Conservation (phyloP, 495 filamentous ascomycete species). For the Pyrenula massariospora region DNA sequence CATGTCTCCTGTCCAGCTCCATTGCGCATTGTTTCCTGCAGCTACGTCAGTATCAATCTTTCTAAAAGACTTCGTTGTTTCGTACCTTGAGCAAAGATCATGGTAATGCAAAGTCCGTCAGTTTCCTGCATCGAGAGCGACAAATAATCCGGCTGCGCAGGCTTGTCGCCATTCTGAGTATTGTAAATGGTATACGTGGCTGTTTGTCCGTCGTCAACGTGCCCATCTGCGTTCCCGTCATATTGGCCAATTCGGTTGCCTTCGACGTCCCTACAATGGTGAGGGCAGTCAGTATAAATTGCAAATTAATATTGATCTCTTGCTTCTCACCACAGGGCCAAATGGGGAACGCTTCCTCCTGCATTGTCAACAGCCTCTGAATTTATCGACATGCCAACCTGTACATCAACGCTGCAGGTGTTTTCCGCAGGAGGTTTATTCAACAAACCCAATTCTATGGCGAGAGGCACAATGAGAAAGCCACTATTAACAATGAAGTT, state of each 20-base stretch:
- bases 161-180: background rate
- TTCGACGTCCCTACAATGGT: no score
- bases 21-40: background rate
- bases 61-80: background rate
- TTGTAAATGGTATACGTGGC: background rate
- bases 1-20: background rate
- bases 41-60: background rate
- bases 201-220: background rate
- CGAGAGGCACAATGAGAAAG: background rate
- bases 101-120: background rate
- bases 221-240: background rate
- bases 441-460: background rate
- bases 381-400: background rate
- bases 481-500: background rate
- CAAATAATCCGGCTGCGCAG: background rate
- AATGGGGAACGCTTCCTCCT: background rate
- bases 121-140: background rate
- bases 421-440: background rate
- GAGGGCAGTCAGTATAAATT: no score
- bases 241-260: background rate
- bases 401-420: background rate
- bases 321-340: background rate
- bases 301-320: no score
- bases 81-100: background rate
- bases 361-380: background rate